Evolutionary conservation across 805 yeast species (phyloP).

Genomic region (Wickerhamiella brachini): DNA sequence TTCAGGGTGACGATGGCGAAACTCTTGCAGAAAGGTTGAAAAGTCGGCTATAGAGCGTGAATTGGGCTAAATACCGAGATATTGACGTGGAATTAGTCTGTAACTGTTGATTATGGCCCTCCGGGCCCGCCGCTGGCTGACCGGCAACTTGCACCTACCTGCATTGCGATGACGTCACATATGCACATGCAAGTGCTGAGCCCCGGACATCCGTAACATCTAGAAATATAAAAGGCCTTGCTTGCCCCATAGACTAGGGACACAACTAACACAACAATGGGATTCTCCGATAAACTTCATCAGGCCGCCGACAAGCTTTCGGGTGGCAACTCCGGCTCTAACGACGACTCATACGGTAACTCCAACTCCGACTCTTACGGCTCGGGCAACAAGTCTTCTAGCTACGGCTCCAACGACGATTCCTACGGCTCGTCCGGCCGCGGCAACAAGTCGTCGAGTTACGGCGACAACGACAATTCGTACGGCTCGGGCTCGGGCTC

Average conservation of each 20-base stretch:
- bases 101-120: too few relatives aligned
- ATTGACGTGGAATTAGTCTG: not conserved
- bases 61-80: not conserved
- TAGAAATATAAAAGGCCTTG: not conserved
- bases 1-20: not conserved
- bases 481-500: slow-evolving; percentile 18
- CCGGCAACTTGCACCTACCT: not conserved
- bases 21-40: not conserved
- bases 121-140: not conserved
- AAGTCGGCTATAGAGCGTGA: not conserved
- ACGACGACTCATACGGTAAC: slow-evolving; percentile 10
- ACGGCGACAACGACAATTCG: slow-evolving; percentile 17
- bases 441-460: slow-evolving; percentile 22
- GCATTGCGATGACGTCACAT: not conserved
- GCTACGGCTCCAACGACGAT: slow-evolving; percentile 12
- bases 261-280: slow-evolving; percentile 11
- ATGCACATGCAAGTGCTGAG: not conserved
- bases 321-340: slow-evolving; percentile 15
- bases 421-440: slow-evolving; percentile 10
- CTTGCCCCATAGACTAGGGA: not conserved
- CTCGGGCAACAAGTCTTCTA: slow-evolving; percentile 14
- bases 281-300: slow-evolving; percentile 12
- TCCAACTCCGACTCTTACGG: slow-evolving; percentile 11
- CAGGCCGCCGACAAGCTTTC: slow-evolving; percentile 11
- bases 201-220: not conserved